Conservation (phyloP, 176 grass and related monocot species). For the Tillandsia fasciculata region DNA sequence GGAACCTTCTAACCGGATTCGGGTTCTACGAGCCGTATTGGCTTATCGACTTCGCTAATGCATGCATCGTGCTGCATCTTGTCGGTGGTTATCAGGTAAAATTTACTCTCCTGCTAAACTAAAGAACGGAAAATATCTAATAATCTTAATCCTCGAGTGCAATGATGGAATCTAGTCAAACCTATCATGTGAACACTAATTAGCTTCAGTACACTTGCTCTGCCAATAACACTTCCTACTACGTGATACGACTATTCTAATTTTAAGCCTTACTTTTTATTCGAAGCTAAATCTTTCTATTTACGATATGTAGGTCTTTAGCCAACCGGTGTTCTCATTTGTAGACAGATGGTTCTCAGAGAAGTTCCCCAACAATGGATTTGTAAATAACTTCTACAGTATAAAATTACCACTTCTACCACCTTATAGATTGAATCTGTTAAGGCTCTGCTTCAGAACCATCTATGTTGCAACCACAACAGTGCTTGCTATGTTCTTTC, state of each 20-base stretch:
- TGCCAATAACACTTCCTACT: too few species aligned
- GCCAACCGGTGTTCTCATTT: conserved; percentile 61
- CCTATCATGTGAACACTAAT: too few species aligned
- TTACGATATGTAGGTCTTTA: conserved; percentile 40
- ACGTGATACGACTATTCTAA: background rate
- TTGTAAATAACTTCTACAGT: conserved; percentile 60
- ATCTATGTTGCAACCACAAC: conserved; percentile 56
- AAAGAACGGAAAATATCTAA: too few species aligned
- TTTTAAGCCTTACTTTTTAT: background rate
- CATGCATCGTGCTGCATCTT: conserved; percentile 60
- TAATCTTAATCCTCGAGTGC: too few species aligned
- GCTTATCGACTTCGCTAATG: conserved; percentile 79
- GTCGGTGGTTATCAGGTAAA: conserved; percentile 62
- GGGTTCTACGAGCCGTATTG: conserved; percentile 66
- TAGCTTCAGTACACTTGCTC: too few species aligned
- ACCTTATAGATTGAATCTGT: conserved; percentile 38
- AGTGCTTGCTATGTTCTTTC: conserved; percentile 40
- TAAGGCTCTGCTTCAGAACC: conserved; percentile 54
- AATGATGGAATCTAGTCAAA: too few species aligned
- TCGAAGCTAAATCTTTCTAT: background rate
- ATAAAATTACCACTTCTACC: conserved; percentile 31
- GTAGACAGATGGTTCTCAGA: conserved; percentile 40
- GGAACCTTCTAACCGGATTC: conserved; percentile 74
- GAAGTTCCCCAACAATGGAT: conserved; percentile 30
- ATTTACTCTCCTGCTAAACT: background rate